Base-by-base conservation (phyloP, 495 filamentous ascomycete species). In the Bacidia rubella region DNA sequence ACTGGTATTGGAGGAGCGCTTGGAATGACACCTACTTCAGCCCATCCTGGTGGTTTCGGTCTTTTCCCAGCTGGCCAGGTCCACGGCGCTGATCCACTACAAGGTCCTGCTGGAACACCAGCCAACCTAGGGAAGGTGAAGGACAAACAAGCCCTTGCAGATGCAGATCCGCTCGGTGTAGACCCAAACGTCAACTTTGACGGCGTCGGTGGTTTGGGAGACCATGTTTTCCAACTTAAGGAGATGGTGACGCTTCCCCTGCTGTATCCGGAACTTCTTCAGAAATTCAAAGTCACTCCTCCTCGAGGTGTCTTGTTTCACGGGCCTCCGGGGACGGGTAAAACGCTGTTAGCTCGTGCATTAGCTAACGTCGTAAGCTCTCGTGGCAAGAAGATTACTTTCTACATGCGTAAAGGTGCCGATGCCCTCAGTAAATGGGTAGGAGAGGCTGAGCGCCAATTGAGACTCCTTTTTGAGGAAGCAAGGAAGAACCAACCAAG, bases 371-470 rank as follows among this genome's bases (percentile, higher is more conserved):
- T 82, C 53, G 81, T 92, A 47, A 82, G 76, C 59, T 75, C 77
- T 1, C 83, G 89, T 51, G 88, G 88, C 42, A 80, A 83, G 49
- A 96, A 97, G 63, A 87, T 98, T 46, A 96, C 86, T 0, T 98
- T 98, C 58, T 98, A 96, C 69, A 98, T 98, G 92, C 80, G 92
- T 38, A 98, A 98, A 65, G 92, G 93, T 52, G 93, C 90, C 29
- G 92, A 98, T 74, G 88, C 87, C 43, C 71, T 97, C 41, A 95
- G 87, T 67, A 98, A 98, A 70, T 98, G 92, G 92, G 93, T 97
- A 52, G 92, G 92, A 62, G 92, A 98, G 69, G 93, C 93, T 12
- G 92, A 98, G 66, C 80, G 89, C 61, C 92, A 97, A 63, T 75
- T 98, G 19, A 80, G 92, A 23, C 68, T 96, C 51, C 74, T 98